A percentile compares a stretch with the other conserved stretches of the same genome.
Evolutionary conservation across 139 green algal genomes (phyloP).

Genomic region (Chlamydomonas applanata): DNA sequence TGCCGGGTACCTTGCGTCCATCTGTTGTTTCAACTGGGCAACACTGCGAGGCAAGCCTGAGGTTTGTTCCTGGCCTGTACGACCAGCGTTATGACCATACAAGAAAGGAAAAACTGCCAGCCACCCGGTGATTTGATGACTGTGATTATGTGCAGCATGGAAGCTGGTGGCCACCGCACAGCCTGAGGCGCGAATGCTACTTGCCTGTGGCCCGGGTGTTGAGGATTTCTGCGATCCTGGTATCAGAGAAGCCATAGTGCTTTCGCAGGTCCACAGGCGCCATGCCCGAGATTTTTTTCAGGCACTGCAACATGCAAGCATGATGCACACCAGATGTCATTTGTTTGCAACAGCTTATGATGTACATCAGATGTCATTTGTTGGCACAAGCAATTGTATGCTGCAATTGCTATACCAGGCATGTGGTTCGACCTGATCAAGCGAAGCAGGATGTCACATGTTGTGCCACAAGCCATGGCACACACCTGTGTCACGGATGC

Average conservation of each 20-base stretch:
- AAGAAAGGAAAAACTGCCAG: no score
- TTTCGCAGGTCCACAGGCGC: constrained; percentile 13
- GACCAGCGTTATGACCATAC: no score
- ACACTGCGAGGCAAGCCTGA: no score
- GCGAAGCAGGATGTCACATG: neutral
- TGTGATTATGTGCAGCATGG: no score
- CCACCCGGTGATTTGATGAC: no score
- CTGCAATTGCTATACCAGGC: neutral
- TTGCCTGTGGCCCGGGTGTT: constrained; percentile 26
- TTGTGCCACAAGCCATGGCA: no score
- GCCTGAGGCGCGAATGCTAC: no score
- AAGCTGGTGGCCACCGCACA: no score
- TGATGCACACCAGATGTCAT: neutral
- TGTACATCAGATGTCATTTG: neutral
- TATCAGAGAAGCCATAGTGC: constrained; percentile 35
- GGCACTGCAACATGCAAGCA: constrained; percentile 21
- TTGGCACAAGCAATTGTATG: no score
- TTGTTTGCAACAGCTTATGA: neutral
- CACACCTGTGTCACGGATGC: constrained; percentile 15
- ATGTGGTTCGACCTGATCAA: neutral
- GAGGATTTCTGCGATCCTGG: constrained; percentile 17
- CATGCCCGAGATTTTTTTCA: constrained; percentile 34
- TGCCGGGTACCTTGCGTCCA: no score
- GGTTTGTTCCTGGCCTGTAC: no score
- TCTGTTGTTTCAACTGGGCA: no score